phyloP scores from a whole-genome alignment of 139 green algal species.

The Klebsormidium nitens region DNA sequence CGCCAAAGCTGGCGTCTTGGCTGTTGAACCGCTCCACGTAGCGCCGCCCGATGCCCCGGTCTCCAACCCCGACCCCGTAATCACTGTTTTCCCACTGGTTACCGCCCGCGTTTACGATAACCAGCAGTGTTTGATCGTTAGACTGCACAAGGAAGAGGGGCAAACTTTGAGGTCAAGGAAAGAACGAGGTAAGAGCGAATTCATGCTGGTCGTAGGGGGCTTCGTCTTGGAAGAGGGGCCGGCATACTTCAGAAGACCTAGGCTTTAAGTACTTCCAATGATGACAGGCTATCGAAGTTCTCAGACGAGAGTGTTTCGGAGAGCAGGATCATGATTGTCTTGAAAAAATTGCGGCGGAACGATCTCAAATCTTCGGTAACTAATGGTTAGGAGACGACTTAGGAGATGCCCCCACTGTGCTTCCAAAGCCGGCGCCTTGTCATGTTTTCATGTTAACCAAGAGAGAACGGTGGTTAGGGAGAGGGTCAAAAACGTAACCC shows the following conservation, averaged over 20 bases:
- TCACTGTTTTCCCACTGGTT: constrained; percentile 29
- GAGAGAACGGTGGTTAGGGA: too few relatives aligned
- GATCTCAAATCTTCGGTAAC: background rate
- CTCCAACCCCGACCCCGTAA: constrained; percentile 25
- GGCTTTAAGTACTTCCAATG: too few relatives aligned
- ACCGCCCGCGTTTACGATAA: constrained; percentile 34
- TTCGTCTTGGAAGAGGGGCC: too few relatives aligned
- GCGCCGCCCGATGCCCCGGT: background rate
- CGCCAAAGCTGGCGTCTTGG: constrained; percentile 30
- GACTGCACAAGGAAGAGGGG: constrained; percentile 20
- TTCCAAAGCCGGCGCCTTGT: background rate
- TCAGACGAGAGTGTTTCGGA: too few relatives aligned
- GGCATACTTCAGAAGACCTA: too few relatives aligned
- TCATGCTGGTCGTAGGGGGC: too few relatives aligned
- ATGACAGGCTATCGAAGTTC: too few relatives aligned
- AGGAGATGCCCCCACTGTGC: background rate
- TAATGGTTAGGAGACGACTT: background rate
- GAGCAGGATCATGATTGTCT: too few relatives aligned
- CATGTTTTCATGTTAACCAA: too few relatives aligned
- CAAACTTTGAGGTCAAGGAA: too few relatives aligned
- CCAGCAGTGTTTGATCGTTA: constrained; percentile 15
- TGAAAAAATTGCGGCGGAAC: background rate
- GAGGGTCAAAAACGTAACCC: too few relatives aligned
- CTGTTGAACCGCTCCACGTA: constrained; percentile 39
- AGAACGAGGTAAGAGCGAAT: too few relatives aligned